A percentile compares a stretch with the other conserved stretches of the same genome.
Evolutionary conservation across 345 rosid genomes (phyloP).

Genomic region (Triadica sebifera): DNA sequence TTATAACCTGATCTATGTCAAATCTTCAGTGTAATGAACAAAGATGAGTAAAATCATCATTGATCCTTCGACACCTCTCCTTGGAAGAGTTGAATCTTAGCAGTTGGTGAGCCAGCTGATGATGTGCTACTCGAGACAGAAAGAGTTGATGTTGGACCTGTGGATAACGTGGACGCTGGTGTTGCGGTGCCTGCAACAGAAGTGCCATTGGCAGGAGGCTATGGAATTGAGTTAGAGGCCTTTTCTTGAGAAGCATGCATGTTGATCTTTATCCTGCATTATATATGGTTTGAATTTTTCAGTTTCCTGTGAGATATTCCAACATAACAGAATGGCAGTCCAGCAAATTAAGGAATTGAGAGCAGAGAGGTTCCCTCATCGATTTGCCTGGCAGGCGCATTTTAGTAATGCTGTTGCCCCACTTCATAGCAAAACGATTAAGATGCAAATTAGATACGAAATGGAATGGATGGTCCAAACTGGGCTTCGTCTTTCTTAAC

Average conservation of each 20-base stretch:
- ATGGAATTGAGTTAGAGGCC: constrained; percentile 33
- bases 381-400: background rate
- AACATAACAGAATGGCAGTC: background rate
- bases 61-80: constrained; percentile 23
- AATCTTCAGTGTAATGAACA: constrained; percentile 6
- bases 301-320: background rate
- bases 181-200: constrained; percentile 18
- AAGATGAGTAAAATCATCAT: constrained; percentile 5
- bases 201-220: constrained; percentile 30
- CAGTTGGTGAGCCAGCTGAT: constrained; percentile 16
- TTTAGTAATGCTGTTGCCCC: background rate
- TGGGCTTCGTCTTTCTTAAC: background rate
- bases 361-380: background rate
- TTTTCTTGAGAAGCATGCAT: constrained; percentile 69
- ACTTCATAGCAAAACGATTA: background rate
- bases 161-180: constrained; percentile 18
- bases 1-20: constrained; percentile 10
- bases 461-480: too few relatives aligned
- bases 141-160: constrained; percentile 18
- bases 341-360: constrained; percentile 12
- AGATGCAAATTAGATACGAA: background rate
- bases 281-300: background rate
- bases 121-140: constrained; percentile 22
- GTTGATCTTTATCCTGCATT: constrained; percentile 76
- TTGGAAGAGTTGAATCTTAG: constrained; percentile 10